Conservation (phyloP, 805 yeast species). For the Osmozyma mogii region DNA sequence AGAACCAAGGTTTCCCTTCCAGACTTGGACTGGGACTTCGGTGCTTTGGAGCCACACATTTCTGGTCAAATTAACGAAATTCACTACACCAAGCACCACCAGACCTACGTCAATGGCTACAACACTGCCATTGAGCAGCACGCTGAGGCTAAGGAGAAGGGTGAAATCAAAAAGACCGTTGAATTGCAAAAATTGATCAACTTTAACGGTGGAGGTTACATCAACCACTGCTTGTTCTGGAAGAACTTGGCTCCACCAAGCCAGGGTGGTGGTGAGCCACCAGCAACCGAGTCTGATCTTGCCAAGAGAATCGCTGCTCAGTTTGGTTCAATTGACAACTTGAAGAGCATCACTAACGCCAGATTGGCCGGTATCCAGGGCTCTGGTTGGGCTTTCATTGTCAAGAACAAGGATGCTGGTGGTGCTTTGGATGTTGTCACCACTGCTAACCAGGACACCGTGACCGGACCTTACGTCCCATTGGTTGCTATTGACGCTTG, state of each 20-base stretch:
- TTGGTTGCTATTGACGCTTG: conserved; percentile 89
- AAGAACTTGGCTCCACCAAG: conserved; percentile 72
- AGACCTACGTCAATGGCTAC: conserved; percentile 81
- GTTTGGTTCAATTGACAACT: conserved; percentile 66
- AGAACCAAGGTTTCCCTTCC: conserved; percentile 64
- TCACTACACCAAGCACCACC: conserved; percentile 88
- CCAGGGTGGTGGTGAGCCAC: conserved; percentile 69
- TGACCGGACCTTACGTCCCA: conserved; percentile 60
- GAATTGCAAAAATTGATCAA: conserved; percentile 68
- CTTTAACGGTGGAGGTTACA: conserved; percentile 89
- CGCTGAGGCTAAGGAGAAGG: conserved; percentile 51
- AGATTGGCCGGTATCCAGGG: conserved; percentile 84
- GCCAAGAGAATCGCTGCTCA: conserved; percentile 51
- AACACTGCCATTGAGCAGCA: conserved; percentile 72
- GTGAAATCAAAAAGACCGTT: conserved; percentile 53
- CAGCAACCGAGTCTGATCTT: conserved; percentile 45
- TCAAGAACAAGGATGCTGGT: conserved; percentile 63
- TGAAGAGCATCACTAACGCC: conserved; percentile 54
- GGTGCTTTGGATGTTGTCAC: conserved; percentile 74
- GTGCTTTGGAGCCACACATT: conserved; percentile 79
- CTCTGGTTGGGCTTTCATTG: conserved; percentile 93
- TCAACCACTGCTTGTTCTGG: conserved; percentile 85
- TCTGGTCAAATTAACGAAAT: conserved; percentile 80
- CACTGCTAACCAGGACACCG: conserved; percentile 83
- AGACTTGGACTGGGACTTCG: conserved; percentile 75